Conservation (phyloP, 2,329 filamentous ascomycete species). For the Ambrosiella beaveri region DNA sequence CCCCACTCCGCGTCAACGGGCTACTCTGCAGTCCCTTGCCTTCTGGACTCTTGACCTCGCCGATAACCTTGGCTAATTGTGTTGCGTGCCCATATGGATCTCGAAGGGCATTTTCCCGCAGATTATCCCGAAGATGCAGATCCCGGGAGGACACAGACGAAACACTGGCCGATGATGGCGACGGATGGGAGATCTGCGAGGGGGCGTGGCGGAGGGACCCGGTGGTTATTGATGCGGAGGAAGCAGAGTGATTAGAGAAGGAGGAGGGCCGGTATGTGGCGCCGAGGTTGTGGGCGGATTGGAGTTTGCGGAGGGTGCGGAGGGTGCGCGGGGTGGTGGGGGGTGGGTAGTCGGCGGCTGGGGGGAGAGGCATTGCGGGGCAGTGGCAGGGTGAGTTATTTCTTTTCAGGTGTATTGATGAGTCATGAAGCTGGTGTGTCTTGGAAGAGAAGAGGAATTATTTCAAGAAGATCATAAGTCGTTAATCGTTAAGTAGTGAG, state of each 20-base stretch:
- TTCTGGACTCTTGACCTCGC: background rate
- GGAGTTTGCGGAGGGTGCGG: conserved; percentile 52
- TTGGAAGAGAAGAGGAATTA: too few species aligned
- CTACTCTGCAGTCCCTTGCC: background rate
- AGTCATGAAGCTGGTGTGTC: too few species aligned
- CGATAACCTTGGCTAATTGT: conserved; percentile 7
- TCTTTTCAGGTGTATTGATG: too few species aligned
- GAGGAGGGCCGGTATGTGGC: conserved; percentile 27
- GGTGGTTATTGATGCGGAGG: conserved; percentile 14
- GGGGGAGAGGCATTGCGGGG: background rate
- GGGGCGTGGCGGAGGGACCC: conserved; percentile 13
- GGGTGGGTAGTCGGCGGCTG: conserved; percentile 29
- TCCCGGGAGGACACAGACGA: background rate
- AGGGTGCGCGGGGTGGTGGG: conserved; percentile 47
- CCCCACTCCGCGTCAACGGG: conserved; percentile 18
- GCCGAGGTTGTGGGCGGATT: conserved; percentile 56
- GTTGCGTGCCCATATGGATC: conserved; percentile 10
- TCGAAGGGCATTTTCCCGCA: background rate
- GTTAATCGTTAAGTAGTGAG: too few species aligned
- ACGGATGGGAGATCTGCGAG: conserved; percentile 12
- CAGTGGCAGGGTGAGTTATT: too few species aligned
- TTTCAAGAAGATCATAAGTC: too few species aligned
- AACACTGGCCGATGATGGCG: background rate
- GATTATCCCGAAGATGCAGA: background rate
- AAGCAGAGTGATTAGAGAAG: conserved; percentile 42